Evolutionary conservation across 73 alveolate species (phyloP), one percentile per base, ranked within the genome.

Genomic region (Paramecium biaurelia): DNA sequence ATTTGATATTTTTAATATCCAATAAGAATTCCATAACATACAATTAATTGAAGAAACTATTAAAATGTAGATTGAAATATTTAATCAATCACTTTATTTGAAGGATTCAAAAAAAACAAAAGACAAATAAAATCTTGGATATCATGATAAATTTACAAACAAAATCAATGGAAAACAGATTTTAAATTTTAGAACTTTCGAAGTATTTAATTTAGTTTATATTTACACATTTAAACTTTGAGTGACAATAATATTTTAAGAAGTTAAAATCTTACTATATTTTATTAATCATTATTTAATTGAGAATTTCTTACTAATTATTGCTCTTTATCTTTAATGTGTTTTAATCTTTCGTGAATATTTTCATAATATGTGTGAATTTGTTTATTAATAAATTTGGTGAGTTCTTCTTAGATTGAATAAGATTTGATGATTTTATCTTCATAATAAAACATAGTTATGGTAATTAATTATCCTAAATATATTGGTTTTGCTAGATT

Each of bases 391-490:
- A 79, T 26, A 5, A 24, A 42, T 47, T 47, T 79, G 0, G 74
- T 79, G 6, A 79, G 30, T 23, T 79, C 90, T 26, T 30, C 49
- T 24, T 43, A 34, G 15, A 79, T 43, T 21, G 90, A 42, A 24
- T 43, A 42, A 38, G 45, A 43, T 45, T 79, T 41, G 18, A 79
- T 41, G 2, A 79, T 28, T 7, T 41, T 38, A 26, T 79, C 90
- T 79, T 79, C 90, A 41, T 79, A 79, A 18, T 23, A 24, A 79
- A 79, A 79, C 49, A 79, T 23, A 0, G 47, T 23, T 1, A 79
- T 23, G 2, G 70, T 79, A 41, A 79, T 43, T 12, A 79, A 79
- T 47, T 79, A 41, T 24, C 90, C 90, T 42, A 79, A 14, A 47
- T 79, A 79, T 4, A 79, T 43, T 1, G 90, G 90, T 23, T 30